Evolutionary conservation across 208 protist genomes (phyloP).

Genomic region (Balamuthia mandrillaris): DNA sequence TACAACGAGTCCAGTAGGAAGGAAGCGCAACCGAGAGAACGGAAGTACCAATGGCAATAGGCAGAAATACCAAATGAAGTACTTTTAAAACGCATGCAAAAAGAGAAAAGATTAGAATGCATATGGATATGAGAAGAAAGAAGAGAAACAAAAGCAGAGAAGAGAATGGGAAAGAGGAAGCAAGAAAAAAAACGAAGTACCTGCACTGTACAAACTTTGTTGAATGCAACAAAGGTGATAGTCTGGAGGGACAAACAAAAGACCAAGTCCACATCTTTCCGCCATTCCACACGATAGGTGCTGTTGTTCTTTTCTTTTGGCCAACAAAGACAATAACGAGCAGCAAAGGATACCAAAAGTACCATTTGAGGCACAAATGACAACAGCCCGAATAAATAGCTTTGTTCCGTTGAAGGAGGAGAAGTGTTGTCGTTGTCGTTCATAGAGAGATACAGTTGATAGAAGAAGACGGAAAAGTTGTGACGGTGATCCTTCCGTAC

Average conservation of each 20-base stretch:
- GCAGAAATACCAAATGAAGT: constrained; percentile 77
- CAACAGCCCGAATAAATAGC: constrained; percentile 22
- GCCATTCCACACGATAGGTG: too few species aligned
- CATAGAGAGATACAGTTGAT: constrained; percentile 65
- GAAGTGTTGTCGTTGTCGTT: neutral
- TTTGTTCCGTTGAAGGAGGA: neutral
- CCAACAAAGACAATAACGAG: neutral
- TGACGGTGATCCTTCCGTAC: constrained; percentile 69
- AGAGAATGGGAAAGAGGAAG: neutral
- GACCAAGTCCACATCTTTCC: too few species aligned
- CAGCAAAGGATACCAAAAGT: constrained; percentile 40
- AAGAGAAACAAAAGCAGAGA: neutral
- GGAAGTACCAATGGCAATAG: constrained; percentile 60
- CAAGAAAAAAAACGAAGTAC: neutral
- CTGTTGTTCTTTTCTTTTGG: too few species aligned
- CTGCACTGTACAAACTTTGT: constrained; percentile 72
- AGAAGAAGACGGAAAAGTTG: constrained; percentile 78
- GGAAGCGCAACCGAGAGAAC: constrained; percentile 7
- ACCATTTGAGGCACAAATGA: constrained; percentile 73
- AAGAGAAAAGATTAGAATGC: neutral
- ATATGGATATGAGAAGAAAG: neutral
- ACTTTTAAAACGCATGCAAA: constrained; percentile 56
- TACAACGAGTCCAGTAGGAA: neutral
- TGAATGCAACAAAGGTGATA: constrained; percentile 73
- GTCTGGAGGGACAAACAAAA: constrained; percentile 65